phyloP scores from a whole-genome alignment of 2,329 filamentous ascomycete species.

The Pseudocercospora macadamiae region DNA sequence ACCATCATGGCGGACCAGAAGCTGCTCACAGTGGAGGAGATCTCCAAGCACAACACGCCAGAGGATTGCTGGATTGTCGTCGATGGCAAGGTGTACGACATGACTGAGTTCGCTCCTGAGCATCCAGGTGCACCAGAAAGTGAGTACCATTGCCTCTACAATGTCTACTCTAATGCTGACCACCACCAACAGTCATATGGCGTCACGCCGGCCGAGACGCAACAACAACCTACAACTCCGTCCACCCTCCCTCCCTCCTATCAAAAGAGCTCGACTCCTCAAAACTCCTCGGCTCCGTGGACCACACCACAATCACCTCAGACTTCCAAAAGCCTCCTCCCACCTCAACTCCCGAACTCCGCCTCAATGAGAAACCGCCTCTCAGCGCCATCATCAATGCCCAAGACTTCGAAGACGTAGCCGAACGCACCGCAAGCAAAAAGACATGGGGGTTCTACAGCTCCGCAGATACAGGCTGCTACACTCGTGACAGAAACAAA shows the following conservation, averaged over 20 bases:
- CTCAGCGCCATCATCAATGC: slow-evolving; percentile 51
- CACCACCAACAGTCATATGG: slow-evolving; percentile 46
- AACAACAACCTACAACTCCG: slow-evolving; percentile 55
- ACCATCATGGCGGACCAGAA: slow-evolving; percentile 20
- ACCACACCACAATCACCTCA: slow-evolving; percentile 31
- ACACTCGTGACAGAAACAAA: slow-evolving; percentile 50
- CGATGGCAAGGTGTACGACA: slow-evolving; percentile 67
- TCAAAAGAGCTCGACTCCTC: slow-evolving; percentile 46
- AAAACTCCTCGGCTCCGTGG: slow-evolving; percentile 43
- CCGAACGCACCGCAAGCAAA: slow-evolving; percentile 39
- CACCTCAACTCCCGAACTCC: slow-evolving; percentile 34
- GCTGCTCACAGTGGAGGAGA: slow-evolving; percentile 31
- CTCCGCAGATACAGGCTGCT: slow-evolving; percentile 55
- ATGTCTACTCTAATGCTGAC: slow-evolving; percentile 23
- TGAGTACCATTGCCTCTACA: slow-evolving; percentile 25
- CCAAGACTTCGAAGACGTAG: slow-evolving; percentile 51
- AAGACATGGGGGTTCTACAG: slow-evolving; percentile 53
- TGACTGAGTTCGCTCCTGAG: slow-evolving; percentile 66
- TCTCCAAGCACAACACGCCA: slow-evolving; percentile 35
- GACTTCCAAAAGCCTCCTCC: slow-evolving; percentile 37
- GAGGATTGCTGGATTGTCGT: slow-evolving; percentile 66
- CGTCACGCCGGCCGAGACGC: slow-evolving; percentile 59
- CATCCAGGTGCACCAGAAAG: slow-evolving; percentile 63
- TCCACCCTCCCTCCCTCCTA: slow-evolving; percentile 53
- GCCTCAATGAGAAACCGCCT: slow-evolving; percentile 46